Base-by-base conservation (phyloP, 2,329 filamentous ascomycete species). In the Seiridium cupressi region DNA sequence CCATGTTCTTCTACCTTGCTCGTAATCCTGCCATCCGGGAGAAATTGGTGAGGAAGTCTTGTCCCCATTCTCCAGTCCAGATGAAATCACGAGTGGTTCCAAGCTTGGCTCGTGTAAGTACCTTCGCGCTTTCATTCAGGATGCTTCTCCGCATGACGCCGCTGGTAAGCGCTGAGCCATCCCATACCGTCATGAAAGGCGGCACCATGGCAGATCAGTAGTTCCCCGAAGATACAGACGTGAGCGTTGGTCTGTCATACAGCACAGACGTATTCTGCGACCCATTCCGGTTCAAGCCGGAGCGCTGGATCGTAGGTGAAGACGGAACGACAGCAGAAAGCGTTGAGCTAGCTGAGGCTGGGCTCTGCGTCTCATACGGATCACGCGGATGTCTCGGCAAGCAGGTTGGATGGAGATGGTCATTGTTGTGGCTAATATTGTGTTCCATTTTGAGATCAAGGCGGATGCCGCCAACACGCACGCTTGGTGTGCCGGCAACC, bases 241-340 rank as follows among this genome's bases (percentile, higher is more conserved):
- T 65, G 26, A 44, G 38, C 4, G 57, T 64, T 9, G 57, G 60
- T 3, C 36, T 62, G 26, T 65, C 51, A 44, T 57, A 58, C 8
- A 60, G 60, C 35, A 44, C 26, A 4, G 26, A 59, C 18, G 56
- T 58, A 31, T 65, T 63, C 51, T 38, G 48, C 4, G 18, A 42
- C 2, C 60, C 62, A 10, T 54, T 57, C 32, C 38, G 32, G 9
- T 65, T 62, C 60, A 61, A 42, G 5, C 63, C 63, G 6, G 63
- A 63, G 31, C 60, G 60, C 13, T 63, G 61, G 63, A 59, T 59
- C 18, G 66, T 62, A n/a, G 64, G 61, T 18, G 62, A 64, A 51
- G 62, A 60, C 40, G 59, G 35, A 2, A 13, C 35, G 8, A 47
- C 57, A 7, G 51, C 13, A 26, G 48, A 55, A 40, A 47, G 38